phyloP scores from a whole-genome alignment of 2,329 filamentous ascomycete species.

The Aspergillus sp. region DNA sequence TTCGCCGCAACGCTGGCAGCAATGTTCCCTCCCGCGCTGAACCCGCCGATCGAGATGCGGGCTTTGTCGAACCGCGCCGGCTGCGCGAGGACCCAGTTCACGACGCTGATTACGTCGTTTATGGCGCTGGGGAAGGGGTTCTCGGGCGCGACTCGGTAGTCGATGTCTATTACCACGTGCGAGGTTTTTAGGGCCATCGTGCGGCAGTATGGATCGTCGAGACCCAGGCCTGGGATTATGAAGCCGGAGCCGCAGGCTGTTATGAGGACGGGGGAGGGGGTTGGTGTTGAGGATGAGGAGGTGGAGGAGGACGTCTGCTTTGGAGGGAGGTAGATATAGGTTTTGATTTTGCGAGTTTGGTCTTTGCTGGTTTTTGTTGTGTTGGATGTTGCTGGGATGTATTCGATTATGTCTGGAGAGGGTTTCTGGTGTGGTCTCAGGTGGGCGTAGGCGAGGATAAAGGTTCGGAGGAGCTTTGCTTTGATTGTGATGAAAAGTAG shows the following conservation, averaged over 20 bases:
- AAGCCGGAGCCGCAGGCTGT: slow-evolving; percentile 34
- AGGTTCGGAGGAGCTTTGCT: background rate
- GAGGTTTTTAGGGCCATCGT: slow-evolving; percentile 21
- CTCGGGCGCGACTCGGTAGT: slow-evolving; percentile 43
- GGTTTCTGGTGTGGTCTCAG: slow-evolving; percentile 4
- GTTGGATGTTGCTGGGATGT: slow-evolving; percentile 18
- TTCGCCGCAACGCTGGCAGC: slow-evolving; percentile 13
- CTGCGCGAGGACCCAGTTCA: slow-evolving; percentile 32
- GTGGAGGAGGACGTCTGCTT: background rate
- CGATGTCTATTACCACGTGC: slow-evolving; percentile 36
- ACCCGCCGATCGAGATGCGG: slow-evolving; percentile 37
- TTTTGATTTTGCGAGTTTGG: slow-evolving; percentile 22
- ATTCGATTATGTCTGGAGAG: slow-evolving; percentile 21
- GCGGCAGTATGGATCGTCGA: slow-evolving; percentile 28
- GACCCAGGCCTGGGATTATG: slow-evolving; percentile 28
- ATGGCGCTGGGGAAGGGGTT: slow-evolving; percentile 38
- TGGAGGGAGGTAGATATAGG: slow-evolving; percentile 25
- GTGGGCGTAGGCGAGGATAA: background rate
- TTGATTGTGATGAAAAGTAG: background rate
- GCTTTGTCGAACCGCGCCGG: slow-evolving; percentile 30
- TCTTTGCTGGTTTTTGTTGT: slow-evolving; percentile 15
- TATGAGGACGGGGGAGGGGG: slow-evolving; percentile 24
- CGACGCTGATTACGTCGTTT: slow-evolving; percentile 36
- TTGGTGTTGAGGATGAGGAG: background rate
- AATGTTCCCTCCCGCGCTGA: slow-evolving; percentile 44